These are phyloP conservation scores for Myochromella boudieri DNA, from an alignment of 768 basidiomycete genomes.

Conservation along the genomic window DNA sequence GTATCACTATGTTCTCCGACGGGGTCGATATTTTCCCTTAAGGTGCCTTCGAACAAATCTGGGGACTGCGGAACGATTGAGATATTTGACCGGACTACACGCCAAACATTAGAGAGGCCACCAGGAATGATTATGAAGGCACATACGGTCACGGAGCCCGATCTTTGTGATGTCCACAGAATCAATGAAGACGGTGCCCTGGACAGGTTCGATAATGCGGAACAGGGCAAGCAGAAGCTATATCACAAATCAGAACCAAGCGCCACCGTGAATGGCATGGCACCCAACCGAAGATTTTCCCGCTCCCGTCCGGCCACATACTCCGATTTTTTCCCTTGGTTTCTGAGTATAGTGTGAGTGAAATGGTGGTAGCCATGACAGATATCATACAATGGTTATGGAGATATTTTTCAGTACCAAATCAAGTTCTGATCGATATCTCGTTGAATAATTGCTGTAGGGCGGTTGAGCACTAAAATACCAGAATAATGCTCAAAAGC, in stretches of 20 bases:
- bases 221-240: conserved; percentile 71
- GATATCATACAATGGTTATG: conserved; percentile 59
- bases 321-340: conserved; percentile 85
- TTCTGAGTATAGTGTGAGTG: conserved; percentile 41
- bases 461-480: no score
- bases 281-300: conserved; percentile 70
- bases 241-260: not conserved
- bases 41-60: conserved; percentile 68
- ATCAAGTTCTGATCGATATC: conserved; percentile 81
- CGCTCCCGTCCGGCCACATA: conserved; percentile 81
- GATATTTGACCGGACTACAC: conserved; percentile 68
- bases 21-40: conserved; percentile 90
- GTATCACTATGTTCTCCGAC: conserved; percentile 69
- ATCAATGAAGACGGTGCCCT: conserved; percentile 71
- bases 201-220: conserved; percentile 70
- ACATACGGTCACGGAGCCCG: conserved; percentile 69
- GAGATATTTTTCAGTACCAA: conserved; percentile 76
- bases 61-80: conserved; percentile 86
- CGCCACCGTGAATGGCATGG: not conserved
- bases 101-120: not conserved
- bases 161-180: conserved; percentile 74
- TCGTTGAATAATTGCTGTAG: conserved; percentile 66
- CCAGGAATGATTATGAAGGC: conserved; percentile 2
- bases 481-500: no score
- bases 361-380: not conserved